phyloP scores from a whole-genome alignment of 2,329 filamentous ascomycete genomes.

The Penicillium sp. region DNA sequence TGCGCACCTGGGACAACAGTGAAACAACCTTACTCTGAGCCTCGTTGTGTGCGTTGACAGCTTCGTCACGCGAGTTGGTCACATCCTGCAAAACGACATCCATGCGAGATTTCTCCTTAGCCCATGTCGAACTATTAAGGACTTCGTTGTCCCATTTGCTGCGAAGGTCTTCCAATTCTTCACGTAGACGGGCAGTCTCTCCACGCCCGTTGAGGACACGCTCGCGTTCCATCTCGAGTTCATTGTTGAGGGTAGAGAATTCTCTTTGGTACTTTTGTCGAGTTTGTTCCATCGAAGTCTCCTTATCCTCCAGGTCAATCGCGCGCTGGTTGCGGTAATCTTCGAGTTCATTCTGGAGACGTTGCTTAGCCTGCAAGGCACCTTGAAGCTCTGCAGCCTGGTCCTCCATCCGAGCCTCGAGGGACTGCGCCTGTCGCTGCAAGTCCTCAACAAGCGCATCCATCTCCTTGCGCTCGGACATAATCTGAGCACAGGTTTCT shows the following conservation, averaged over 20 bases:
- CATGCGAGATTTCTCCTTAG: constrained; percentile 91
- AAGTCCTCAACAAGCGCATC: constrained; percentile 84
- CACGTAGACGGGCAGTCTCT: constrained; percentile 83
- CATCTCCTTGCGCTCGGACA: constrained; percentile 89
- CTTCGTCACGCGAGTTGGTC: constrained; percentile 87
- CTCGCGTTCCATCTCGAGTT: constrained; percentile 89
- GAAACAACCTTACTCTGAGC: constrained; percentile 90
- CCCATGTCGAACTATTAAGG: constrained; percentile 95
- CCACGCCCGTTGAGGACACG: constrained; percentile 79
- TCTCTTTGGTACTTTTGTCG: constrained; percentile 96
- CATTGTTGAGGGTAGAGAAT: constrained; percentile 82
- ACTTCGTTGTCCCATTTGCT: constrained; percentile 99
- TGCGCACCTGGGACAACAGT: constrained; percentile 83
- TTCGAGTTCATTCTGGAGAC: constrained; percentile 93
- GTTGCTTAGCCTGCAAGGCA: constrained; percentile 83
- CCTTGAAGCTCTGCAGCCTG: constrained; percentile 83
- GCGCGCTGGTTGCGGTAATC: constrained; percentile 94
- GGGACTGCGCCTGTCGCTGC: constrained; percentile 81
- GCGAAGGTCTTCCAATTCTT: constrained; percentile 90
- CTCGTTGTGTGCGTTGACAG: constrained; percentile 88
- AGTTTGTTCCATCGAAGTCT: constrained; percentile 93
- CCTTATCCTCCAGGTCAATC: constrained; percentile 96
- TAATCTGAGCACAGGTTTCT: constrained; percentile 82
- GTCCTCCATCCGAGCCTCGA: constrained; percentile 89
- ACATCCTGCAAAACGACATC: constrained; percentile 88